Evolutionary conservation across 176 grass and related monocot species (phyloP), one percentile per base, ranked within the genome.

Genomic region (Otatea glauca): DNA sequence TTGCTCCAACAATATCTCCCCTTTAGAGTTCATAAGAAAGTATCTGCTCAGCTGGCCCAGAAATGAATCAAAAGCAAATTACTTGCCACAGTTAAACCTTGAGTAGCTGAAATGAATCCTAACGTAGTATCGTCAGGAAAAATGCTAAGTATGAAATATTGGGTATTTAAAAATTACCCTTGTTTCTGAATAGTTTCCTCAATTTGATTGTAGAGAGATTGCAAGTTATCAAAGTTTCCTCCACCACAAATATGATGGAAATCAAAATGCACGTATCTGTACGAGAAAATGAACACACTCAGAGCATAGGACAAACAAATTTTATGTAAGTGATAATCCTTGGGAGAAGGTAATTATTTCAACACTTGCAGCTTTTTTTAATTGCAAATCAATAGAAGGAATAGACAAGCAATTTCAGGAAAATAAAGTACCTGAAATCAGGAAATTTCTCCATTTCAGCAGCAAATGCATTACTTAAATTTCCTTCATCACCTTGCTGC

Each of bases 1-100:
- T 85, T 99, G 96, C 70, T 99, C 96, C 81, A 89, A 58, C 41
- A 99, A 77, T 84, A 96, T 88, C 63, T 92, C 89, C 72, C 89
- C 91, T 92, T 99, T 89, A 73, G 86, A 76, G 63, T 94, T 90
- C 48, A 99, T 86, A 88, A 99, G 86, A 92, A 99, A 92, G 89
- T 96, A 99, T 86, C 96, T 99, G 93, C 89, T 96, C 89, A 95
- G 90, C 93, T 99, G 91, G 78, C 89, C 89, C 91, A 88, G 85
- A 88, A 88, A 86, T 86, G 73, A 90, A 92, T 88, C 89, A 91
- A 91, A 65, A 87, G 80, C 50, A 91, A 86, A 89, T 87, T 85
- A 92, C 75, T 89, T 83, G 93, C 77, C 80, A 94, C 38, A 81
- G 85, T 83, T 89, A 88, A 89, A 85, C 77, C 81, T 77, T 70